Base-by-base conservation (phyloP, 169 alveolate species). In the Cyclospora cayetanensis region DNA sequence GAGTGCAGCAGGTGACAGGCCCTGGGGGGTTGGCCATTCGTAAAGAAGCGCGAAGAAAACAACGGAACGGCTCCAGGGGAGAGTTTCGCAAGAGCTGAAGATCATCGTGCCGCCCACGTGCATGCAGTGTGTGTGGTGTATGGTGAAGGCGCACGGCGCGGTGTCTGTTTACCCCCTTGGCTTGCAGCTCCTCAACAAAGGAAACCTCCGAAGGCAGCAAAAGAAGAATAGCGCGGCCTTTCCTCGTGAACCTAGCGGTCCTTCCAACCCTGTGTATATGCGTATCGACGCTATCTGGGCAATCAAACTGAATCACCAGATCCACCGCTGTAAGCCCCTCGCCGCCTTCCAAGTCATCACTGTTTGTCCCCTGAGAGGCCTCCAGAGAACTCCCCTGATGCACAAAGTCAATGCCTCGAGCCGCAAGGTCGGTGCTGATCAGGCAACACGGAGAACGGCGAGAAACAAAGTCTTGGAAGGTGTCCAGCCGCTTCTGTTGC, bases 401-500 rank as follows among this genome's bases (percentile, higher is more conserved):
- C 63, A 99, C 99, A 93, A 98, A 98, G 94, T 98, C 99, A 35
- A 98, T 95, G 18, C 99, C 99, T 77, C 99, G 96, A 12, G 99
- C 96, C 0, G 99, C 99, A 22, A 98, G 91, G 95, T 98, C 99
- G 0, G 99, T 98, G 50, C 99, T 96, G 90, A 97, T 94, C 50
- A 97, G 90, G 63, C 91, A 72, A 52, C 95, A 84, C 3, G 95
- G 97, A 50, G 96, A 96, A 35, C 99, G 97, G 46, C 97, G 94
- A 80, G 98, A 96, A 93, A 97, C 98, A 84, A 98, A 99, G 89
- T 97, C 97, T 92, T 94, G 92, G 55, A 97, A 98, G 27, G 99
- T 98, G 42, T 98, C 96, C 85, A 99, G 96, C 91, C 99, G 96
- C 94, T 97, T 97, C 91, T 97, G 95, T 90, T 98, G 99, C 82